Evolutionary conservation across 2,329 filamentous ascomycete genomes (phyloP), one percentile per base, ranked within the genome.

Genomic region (Cadophora luteo-olivacea): DNA sequence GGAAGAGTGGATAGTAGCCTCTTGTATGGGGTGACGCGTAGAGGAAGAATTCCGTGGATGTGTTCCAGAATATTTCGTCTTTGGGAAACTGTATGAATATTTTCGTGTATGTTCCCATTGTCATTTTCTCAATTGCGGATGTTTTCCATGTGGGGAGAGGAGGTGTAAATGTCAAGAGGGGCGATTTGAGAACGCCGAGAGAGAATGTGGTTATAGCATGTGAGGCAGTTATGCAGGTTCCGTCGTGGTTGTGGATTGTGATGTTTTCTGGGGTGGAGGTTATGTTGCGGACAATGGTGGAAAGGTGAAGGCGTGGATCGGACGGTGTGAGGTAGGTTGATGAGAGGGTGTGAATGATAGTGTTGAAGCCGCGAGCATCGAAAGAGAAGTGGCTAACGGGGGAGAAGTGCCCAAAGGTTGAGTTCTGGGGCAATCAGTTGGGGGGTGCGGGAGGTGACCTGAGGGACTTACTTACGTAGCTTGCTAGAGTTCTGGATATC

Each of bases 81-180:
- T 66, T 68, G 3, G 72, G 72, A 78, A 92, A 92, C 70, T 91
- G 89, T 69, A 90, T 80, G 79, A 92, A 92, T 69, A 92, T 86
- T 76, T 92, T 92, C 63, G 89, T 92, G 79, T 92, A 92, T 0
- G 89, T 91, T 7, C 87, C 90, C 86, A 92, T 91, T 69, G 83
- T 81, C 76, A 91, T 91, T 48, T 85, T 87, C 3, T 86, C 83
- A 63, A 92, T 90, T 0, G 87, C 86, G 2, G 83, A 83, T 16
- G 84, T 81, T 77, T 92, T 92, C 90, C 89, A 92, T 2, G 77
- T 77, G 0, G 90, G 90, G 0, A 92, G 80, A 5, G 79, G 72
- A 0, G 90, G 90, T 12, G 81, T 75, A 75, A 92, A 92, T 0
- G 78, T 77, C 0, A 92, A 84, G 0, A 80, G 83, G 2, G 87